Base-by-base conservation (phyloP, 306 rosid genomes). In the Malus orientalis region DNA sequence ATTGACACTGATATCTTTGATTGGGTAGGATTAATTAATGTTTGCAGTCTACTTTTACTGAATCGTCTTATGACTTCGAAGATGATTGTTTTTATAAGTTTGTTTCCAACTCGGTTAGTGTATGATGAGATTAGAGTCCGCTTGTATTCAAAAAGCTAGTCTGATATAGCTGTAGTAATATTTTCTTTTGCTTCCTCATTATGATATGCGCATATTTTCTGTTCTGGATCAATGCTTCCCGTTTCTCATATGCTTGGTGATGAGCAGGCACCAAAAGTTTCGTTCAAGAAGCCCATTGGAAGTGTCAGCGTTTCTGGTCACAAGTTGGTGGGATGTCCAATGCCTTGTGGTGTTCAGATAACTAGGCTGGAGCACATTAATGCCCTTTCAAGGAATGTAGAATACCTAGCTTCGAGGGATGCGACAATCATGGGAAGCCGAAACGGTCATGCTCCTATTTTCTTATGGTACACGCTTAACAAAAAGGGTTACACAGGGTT, bases 391-490 rank as follows among this genome's bases (percentile, higher is more conserved):
- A 85, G 82, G 10, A 85, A 91, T 18, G 90, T 91, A 4, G 93
- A 86, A 74, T 85, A 83, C 77, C 89, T 91, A 38, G 92, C 87
- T 51, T 91, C 97, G 12, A 87, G 88, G 66, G 97, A 91, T 69
- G 85, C 85, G 51, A 91, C 97, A 22, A 91, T 91, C 76, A 88
- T 89, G 87, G 92, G 94, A 23, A 91, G 97, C 66, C 85, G 93
- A 54, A 67, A 85, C 20, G 97, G 94, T 42, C 91, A 88, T 71
- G 90, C 92, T 22, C 89, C 94, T 8, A 89, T 91, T 67, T 91
- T 89, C 82, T 81, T 91, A 4, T 89, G 97, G 92, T 91, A 86
- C 66, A 86, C 89, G 60, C 87, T 91, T 11, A 80, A 84, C 86
- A 79, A 32, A 69, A 91, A 80, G 73, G 92, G 97, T 29, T 80